Conservation (phyloP, 108 stramenopile genomes). For the Stephanodiscus minutulus region DNA sequence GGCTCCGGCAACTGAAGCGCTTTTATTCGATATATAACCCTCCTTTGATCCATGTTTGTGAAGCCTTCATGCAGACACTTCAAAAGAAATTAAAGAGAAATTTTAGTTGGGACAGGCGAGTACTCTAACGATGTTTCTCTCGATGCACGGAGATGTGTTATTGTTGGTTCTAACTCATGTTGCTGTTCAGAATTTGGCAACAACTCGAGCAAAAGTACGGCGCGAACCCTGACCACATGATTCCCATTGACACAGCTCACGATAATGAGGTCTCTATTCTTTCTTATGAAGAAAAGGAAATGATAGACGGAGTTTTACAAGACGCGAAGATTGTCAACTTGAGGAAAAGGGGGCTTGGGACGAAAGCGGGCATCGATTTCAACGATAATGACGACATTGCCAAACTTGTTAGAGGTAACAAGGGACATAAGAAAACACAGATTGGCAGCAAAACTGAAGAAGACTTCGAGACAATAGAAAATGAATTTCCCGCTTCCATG, state of each 20-base stretch:
- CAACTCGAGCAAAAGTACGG: constrained; percentile 55
- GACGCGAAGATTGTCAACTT: constrained; percentile 30
- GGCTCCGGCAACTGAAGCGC: constrained; percentile 39
- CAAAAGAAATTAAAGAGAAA: constrained; percentile 32
- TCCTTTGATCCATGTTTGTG: constrained; percentile 37
- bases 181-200: constrained; percentile 25
- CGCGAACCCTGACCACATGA: constrained; percentile 49
- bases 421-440: background rate
- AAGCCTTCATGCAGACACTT: constrained; percentile 43
- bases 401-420: constrained; percentile 26
- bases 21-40: constrained; percentile 63
- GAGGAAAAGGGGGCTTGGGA: constrained; percentile 24
- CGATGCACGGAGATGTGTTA: background rate
- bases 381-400: constrained; percentile 47
- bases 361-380: constrained; percentile 23
- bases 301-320: constrained; percentile 44
- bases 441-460: constrained; percentile 3
- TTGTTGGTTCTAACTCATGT: background rate
- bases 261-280: constrained; percentile 39
- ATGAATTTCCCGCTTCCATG: constrained; percentile 18
- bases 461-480: constrained; percentile 21
- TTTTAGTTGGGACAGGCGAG: constrained; percentile 39
- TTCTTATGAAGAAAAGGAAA: constrained; percentile 43
- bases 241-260: constrained; percentile 46
- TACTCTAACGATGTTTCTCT: background rate